These are phyloP conservation scores for Podospora didyma DNA, from an alignment of 495 filamentous ascomycete genomes.

Conservation along the genomic window DNA sequence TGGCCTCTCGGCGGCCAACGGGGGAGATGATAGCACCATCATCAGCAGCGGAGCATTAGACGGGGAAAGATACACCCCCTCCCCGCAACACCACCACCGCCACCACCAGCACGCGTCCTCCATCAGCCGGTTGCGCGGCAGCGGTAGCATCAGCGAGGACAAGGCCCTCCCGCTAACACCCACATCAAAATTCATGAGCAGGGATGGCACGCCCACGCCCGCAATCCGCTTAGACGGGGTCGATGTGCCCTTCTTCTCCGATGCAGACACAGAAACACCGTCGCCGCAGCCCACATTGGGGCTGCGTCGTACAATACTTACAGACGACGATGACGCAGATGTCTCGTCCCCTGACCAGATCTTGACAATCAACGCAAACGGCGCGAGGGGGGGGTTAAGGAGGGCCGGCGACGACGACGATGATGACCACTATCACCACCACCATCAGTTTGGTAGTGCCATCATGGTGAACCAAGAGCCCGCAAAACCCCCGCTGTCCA, in stretches of 20 bases:
- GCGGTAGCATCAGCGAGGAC: slow-evolving; percentile 4
- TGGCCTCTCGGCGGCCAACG: too few species aligned
- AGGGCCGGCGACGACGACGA: neutral
- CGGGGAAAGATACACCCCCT: too few species aligned
- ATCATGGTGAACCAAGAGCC: neutral
- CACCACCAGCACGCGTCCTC: neutral
- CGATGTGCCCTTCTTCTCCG: slow-evolving; percentile 8
- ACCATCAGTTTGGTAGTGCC: too few species aligned
- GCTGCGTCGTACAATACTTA: neutral
- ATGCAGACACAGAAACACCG: neutral
- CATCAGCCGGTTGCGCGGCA: slow-evolving; percentile 1
- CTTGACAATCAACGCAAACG: neutral
- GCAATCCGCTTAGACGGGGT: slow-evolving; percentile 13
- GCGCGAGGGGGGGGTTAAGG: neutral
- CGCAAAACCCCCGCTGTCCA: neutral
- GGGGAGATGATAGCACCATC: too few species aligned
- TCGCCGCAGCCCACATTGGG: neutral
- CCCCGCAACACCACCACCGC: neutral
- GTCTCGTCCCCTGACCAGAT: neutral
- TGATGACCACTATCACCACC: too few species aligned
- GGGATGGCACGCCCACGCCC: slow-evolving; percentile 19
- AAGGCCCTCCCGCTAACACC: slow-evolving; percentile 37
- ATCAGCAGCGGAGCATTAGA: too few species aligned
- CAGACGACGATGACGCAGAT: neutral
- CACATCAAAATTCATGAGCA: slow-evolving; percentile 26